Conservation (phyloP, 164 flowering plant genomes). For the Kalanchoe fedtschenkoi region DNA sequence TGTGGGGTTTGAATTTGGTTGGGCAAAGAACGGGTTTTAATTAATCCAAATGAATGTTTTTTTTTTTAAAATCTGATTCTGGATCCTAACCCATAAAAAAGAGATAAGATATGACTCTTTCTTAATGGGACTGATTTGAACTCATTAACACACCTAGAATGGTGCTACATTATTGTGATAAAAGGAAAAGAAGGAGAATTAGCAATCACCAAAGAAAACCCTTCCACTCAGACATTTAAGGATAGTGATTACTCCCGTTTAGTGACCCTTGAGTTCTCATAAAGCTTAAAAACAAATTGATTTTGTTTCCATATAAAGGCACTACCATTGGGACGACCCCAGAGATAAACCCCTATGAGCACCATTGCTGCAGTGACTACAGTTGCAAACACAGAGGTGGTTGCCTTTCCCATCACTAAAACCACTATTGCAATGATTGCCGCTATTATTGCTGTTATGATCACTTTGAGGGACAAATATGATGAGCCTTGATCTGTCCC, state of each 20-base stretch:
- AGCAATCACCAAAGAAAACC: not conserved
- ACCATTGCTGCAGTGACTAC: conserved; percentile 4
- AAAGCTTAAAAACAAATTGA: not conserved
- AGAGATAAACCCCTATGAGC: conserved; percentile 6
- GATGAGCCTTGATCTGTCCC: conserved; percentile 4
- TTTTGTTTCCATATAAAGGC: not conserved
- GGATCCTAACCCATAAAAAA: no score
- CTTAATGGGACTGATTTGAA: no score
- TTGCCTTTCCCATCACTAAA: conserved; percentile 5
- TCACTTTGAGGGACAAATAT: conserved; percentile 6
- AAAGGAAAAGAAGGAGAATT: not conserved
- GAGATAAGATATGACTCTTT: no score
- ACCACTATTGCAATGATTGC: conserved; percentile 4
- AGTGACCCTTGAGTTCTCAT: not conserved
- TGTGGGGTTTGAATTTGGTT: no score
- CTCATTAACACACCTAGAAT: no score
- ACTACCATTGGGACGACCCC: conserved; percentile 1
- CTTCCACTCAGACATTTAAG: not conserved
- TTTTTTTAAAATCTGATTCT: no score
- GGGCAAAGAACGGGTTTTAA: no score
- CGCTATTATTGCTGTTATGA: not conserved
- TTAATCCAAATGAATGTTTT: no score
- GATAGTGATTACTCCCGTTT: not conserved
- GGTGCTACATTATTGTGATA: no score
- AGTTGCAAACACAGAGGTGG: not conserved